Evolutionary conservation across 2,329 filamentous ascomycete species (phyloP), one percentile per base, ranked within the genome.

Genomic region (Orbilia blumenaviensis): DNA sequence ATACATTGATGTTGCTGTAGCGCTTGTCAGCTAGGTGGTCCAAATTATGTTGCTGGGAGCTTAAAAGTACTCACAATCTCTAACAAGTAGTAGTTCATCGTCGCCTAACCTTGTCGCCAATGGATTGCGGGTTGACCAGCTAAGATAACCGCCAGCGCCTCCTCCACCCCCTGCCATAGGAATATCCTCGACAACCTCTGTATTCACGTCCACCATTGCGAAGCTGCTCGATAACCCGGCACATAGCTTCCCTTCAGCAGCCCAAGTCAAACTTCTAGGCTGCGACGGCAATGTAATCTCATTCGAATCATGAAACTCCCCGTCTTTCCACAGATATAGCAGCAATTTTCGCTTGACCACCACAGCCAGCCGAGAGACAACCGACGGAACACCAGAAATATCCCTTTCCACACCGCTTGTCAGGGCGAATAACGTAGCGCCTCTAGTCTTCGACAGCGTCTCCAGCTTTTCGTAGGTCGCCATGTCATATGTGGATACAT

Each of bases 381-480:
- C 96, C 79, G 94, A 92, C 0, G 93, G 94, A 58, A 99, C 94
- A 23, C 92, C 92, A 0, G 93, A 97, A 4, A 89, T 85, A 82
- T 99, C 95, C 82, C 95, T 94, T 79, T 96, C 91, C 66, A 98
- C 96, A 83, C 98, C 97, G 78, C 93, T 96, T 1, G 94, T 97
- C 46, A 97, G 92, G 0, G 94, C 93, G 83, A 99, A 98, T 46
- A 90, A 90, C 1, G 90, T 90, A 12, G 95, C 94, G 79, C 95
- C 95, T 84, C 92, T 95, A 10, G 94, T 97, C 81, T 91, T 90
- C 61, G 89, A 85, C 46, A 99, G 86, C 77, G 89, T 91, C 82
- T 97, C 92, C 81, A 94, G 88, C 69, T 94, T 86, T 78, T 91
- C 87, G 83, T 96, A 97, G 29, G 89, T 92, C 78, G 94, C 89